Evolutionary conservation across 306 rosid genomes (phyloP).

Genomic region (Cicer judaicum): DNA sequence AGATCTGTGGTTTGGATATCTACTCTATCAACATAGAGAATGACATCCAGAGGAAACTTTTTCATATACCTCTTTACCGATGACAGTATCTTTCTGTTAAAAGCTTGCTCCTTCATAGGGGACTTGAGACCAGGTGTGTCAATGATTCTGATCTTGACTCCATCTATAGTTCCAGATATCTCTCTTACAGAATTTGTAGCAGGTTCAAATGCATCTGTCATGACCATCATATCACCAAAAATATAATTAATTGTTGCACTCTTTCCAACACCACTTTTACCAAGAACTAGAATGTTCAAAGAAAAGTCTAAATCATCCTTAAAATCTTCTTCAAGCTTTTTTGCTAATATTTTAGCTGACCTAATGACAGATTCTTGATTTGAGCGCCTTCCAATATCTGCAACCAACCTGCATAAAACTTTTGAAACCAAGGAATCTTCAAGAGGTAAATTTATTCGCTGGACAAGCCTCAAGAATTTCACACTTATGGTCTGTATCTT

Average conservation of each 20-base stretch:
- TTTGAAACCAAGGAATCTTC: conserved; percentile 56
- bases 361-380: conserved; percentile 48
- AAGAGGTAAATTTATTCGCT: conserved; percentile 48
- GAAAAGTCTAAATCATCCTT: conserved; percentile 56
- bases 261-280: conserved; percentile 70
- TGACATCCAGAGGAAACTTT: conserved; percentile 54
- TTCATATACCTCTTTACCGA: conserved; percentile 48
- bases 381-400: conserved; percentile 48
- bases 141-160: conserved; percentile 62
- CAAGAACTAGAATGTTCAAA: conserved; percentile 65
- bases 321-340: conserved; percentile 54
- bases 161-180: conserved; percentile 55
- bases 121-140: conserved; percentile 70
- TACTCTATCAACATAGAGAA: conserved; percentile 64
- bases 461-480: conserved; percentile 59
- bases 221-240: conserved; percentile 53
- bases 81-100: conserved; percentile 56
- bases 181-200: conserved; percentile 54
- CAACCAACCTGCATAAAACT: conserved; percentile 53
- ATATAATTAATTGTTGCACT: conserved; percentile 70
- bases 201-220: conserved; percentile 58
- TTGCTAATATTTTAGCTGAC: conserved; percentile 57
- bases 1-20: conserved; percentile 50
- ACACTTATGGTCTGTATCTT: conserved; percentile 46
- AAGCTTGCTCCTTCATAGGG: conserved; percentile 53